These are phyloP conservation scores for Nakaseomyces sp. DNA, from an alignment of 1,139 yeast species.

Conservation along the genomic window DNA sequence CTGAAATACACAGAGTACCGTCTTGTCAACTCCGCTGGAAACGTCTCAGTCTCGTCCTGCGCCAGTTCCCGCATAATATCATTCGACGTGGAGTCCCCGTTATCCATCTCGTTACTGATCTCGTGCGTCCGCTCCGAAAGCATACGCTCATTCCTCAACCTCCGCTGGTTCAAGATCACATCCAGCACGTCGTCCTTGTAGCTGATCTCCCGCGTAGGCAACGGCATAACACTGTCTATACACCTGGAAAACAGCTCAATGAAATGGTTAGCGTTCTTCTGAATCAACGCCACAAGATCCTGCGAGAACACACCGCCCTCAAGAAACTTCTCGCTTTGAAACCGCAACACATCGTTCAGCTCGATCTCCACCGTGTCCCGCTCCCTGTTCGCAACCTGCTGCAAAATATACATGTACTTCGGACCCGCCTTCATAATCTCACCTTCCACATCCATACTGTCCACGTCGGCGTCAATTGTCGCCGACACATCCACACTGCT, in stretches of 20 bases:
- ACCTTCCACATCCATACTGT: constrained; percentile 18
- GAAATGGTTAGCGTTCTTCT: constrained; percentile 69
- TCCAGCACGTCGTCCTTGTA: constrained; percentile 89
- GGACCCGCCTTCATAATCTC: constrained; percentile 41
- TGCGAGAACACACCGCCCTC: constrained; percentile 27
- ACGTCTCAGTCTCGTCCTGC: constrained; percentile 39
- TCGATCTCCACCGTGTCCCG: constrained; percentile 59
- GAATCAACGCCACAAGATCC: constrained; percentile 35
- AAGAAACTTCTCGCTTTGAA: constrained; percentile 37
- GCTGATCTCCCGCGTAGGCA: constrained; percentile 60
- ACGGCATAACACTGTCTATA: constrained; percentile 80
- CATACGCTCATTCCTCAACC: constrained; percentile 65
- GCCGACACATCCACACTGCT: constrained; percentile 26
- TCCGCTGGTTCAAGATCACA: constrained; percentile 84
- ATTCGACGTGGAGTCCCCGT: constrained; percentile 19
- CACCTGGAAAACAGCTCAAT: constrained; percentile 66
- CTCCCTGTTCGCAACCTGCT: constrained; percentile 78
- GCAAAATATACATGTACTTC: constrained; percentile 71
- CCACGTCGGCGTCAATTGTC: constrained; percentile 30
- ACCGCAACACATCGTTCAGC: constrained; percentile 71
- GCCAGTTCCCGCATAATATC: constrained; percentile 30
- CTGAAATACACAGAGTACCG: constrained; percentile 80
- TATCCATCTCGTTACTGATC: constrained; percentile 45
- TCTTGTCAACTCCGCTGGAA: constrained; percentile 81
- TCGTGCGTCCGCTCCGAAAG: constrained; percentile 28